Evolutionary conservation across 2,329 filamentous ascomycete species (phyloP).

Genomic region (Penicillium sp.): DNA sequence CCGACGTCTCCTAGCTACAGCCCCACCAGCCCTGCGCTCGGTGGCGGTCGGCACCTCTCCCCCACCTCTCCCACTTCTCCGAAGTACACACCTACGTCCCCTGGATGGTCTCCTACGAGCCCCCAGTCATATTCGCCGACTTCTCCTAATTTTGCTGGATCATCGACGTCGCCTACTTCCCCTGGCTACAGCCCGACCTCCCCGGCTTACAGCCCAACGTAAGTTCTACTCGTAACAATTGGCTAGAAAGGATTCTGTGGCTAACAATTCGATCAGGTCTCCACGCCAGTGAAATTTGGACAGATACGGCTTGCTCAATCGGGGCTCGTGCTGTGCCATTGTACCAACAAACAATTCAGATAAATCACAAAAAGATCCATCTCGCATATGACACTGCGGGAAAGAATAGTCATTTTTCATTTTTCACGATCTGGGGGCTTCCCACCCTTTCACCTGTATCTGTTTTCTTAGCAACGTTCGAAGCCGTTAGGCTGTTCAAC

Average conservation of each 20-base stretch:
- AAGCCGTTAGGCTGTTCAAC: conserved; percentile 18
- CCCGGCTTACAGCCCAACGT: conserved; percentile 45
- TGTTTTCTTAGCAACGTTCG: conserved; percentile 26
- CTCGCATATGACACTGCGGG: conserved; percentile 36
- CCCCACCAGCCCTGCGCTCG: conserved; percentile 53
- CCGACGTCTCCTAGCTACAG: conserved; percentile 62
- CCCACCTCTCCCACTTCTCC: conserved; percentile 52
- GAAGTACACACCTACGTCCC: conserved; percentile 58
- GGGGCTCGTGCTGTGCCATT: conserved; percentile 32
- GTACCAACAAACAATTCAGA: conserved; percentile 36
- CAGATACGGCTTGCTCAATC: conserved; percentile 19
- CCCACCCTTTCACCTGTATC: conserved; percentile 34
- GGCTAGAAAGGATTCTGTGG: background rate
- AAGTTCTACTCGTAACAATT: conserved; percentile 20
- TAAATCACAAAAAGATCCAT: conserved; percentile 37
- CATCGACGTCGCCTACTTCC: conserved; percentile 45
- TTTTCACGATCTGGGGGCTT: conserved; percentile 33
- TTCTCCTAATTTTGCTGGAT: conserved; percentile 49
- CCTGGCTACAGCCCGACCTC: conserved; percentile 47
- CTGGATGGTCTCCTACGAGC: conserved; percentile 50
- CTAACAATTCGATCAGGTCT: conserved; percentile 32
- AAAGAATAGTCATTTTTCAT: conserved; percentile 39
- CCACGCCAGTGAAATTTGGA: conserved; percentile 41
- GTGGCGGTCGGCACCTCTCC: conserved; percentile 43
- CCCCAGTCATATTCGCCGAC: conserved; percentile 53